phyloP scores from a whole-genome alignment of 495 filamentous ascomycete species.

The Penicillium parvum region DNA sequence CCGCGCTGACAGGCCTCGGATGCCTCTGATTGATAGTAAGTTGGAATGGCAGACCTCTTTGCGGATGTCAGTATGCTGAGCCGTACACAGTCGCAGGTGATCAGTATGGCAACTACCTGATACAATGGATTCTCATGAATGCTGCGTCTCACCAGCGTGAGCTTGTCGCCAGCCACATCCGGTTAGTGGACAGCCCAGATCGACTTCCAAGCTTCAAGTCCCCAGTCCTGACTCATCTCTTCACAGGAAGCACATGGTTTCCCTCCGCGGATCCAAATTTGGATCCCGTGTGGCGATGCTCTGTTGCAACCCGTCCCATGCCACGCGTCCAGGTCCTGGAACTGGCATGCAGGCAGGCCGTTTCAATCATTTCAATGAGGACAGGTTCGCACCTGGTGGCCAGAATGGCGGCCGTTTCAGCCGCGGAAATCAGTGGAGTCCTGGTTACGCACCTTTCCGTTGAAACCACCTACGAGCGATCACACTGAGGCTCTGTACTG shows the following conservation, averaged over 20 bases:
- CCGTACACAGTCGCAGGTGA: conserved; percentile 72
- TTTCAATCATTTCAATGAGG: conserved; percentile 52
- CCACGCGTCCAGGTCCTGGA: conserved; percentile 80
- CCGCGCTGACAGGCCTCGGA: conserved; percentile 84
- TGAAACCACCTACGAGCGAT: conserved; percentile 23
- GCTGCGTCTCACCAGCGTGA: conserved; percentile 83
- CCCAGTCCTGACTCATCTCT: conserved; percentile 2
- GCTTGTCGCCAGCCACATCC: conserved; percentile 85
- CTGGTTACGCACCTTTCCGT: conserved; percentile 36
- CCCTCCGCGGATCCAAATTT: conserved; percentile 95
- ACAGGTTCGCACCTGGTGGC: conserved; percentile 30
- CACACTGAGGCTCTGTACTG: no score
- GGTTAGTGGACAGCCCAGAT: conserved; percentile 44
- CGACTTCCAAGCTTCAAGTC: neutral
- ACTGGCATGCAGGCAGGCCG: conserved; percentile 59
- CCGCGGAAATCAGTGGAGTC: conserved; percentile 37
- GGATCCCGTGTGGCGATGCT: conserved; percentile 98
- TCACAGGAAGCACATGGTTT: conserved; percentile 92
- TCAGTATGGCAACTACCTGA: conserved; percentile 97
- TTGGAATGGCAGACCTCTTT: conserved; percentile 2
- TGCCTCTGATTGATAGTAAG: conserved; percentile 92
- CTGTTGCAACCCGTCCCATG: conserved; percentile 86
- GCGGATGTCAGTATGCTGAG: conserved; percentile 21
- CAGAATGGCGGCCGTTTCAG: conserved; percentile 31
- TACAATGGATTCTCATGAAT: conserved; percentile 93